Percentiles rank a stretch among this genome's conserved stretches.
Evolutionary conservation across 768 basidiomycete species (phyloP).

Genomic region (Cystofilobasidium macerans): DNA sequence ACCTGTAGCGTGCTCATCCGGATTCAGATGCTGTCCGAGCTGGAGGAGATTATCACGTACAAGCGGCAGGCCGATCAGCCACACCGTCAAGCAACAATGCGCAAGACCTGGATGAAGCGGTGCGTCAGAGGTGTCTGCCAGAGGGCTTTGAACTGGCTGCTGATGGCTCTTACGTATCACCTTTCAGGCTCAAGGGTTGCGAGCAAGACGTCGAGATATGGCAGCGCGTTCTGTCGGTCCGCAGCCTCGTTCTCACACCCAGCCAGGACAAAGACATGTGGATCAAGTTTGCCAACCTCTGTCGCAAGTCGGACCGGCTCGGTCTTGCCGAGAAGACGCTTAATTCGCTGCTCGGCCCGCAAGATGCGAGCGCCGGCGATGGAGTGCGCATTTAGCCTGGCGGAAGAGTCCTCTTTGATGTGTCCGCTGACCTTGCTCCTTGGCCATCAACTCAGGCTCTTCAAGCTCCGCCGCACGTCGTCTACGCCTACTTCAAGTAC

Average conservation of each 20-base stretch:
- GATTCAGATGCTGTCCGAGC: conserved; percentile 93
- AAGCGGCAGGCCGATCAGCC: conserved; percentile 90
- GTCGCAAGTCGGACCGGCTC: conserved; percentile 89
- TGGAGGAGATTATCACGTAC: conserved; percentile 94
- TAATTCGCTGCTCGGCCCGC: conserved; percentile 69
- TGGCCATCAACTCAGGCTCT: conserved; percentile 30
- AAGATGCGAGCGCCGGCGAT: conserved; percentile 37
- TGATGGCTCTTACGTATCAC: neutral
- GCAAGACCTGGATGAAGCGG: conserved; percentile 97
- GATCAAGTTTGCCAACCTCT: conserved; percentile 97
- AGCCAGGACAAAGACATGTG: conserved; percentile 94
- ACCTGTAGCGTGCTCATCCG: conserved; percentile 73
- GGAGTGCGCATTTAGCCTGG: conserved; percentile 18
- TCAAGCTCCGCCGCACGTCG: conserved; percentile 82
- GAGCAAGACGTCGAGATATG: conserved; percentile 98
- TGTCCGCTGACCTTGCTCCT: neutral
- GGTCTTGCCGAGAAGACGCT: conserved; percentile 93
- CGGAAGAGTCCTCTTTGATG: neutral
- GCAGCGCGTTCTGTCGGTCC: conserved; percentile 93
- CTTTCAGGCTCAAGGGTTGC: conserved; percentile 71
- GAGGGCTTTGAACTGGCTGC: neutral
- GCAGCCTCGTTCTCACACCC: conserved; percentile 82
- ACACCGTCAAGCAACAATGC: conserved; percentile 77
- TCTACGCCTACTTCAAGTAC: conserved; percentile 89
- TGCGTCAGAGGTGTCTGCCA: conserved; percentile 35